phyloP scores from a whole-genome alignment of 768 basidiomycete species.

The Tephrocybe sp. region DNA sequence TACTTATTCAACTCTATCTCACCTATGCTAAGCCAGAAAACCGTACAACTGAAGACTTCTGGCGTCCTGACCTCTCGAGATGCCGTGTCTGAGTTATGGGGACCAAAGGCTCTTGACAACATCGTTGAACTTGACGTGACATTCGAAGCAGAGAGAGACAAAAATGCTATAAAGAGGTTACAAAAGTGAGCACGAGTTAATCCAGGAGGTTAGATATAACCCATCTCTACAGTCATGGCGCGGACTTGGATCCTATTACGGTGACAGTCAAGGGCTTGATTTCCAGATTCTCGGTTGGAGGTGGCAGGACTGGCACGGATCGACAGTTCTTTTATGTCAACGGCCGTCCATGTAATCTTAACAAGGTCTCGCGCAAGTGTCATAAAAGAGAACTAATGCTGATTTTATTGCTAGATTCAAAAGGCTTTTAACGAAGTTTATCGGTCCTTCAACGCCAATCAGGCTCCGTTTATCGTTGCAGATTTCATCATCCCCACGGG shows the following conservation, averaged over 20 bases:
- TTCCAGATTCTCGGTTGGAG: constrained; percentile 75
- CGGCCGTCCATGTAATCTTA: constrained; percentile 79
- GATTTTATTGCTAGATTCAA: constrained; percentile 52
- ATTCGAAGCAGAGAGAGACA: constrained; percentile 70
- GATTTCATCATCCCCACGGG: constrained; percentile 81
- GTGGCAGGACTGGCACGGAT: constrained; percentile 76
- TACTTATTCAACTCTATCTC: background rate
- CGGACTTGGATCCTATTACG: constrained; percentile 36
- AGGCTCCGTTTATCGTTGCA: constrained; percentile 79
- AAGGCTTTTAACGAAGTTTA: constrained; percentile 94
- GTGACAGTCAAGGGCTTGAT: constrained; percentile 67
- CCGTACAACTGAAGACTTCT: constrained; percentile 68
- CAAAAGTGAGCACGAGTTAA: constrained; percentile 20
- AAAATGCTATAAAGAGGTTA: constrained; percentile 39
- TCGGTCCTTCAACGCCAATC: constrained; percentile 67
- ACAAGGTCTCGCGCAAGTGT: constrained; percentile 64
- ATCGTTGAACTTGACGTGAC: constrained; percentile 69
- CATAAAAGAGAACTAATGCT: background rate
- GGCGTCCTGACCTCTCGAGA: constrained; percentile 61
- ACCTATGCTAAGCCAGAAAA: constrained; percentile 47
- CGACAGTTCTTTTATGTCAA: constrained; percentile 94
- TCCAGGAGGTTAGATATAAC: background rate
- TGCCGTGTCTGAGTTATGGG: constrained; percentile 79
- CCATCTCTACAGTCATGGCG: constrained; percentile 2
- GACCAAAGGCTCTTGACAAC: constrained; percentile 73